Evolutionary conservation across 345 rosid species (phyloP), one percentile per base, ranked within the genome.

Genomic region (Linum lewisii): DNA sequence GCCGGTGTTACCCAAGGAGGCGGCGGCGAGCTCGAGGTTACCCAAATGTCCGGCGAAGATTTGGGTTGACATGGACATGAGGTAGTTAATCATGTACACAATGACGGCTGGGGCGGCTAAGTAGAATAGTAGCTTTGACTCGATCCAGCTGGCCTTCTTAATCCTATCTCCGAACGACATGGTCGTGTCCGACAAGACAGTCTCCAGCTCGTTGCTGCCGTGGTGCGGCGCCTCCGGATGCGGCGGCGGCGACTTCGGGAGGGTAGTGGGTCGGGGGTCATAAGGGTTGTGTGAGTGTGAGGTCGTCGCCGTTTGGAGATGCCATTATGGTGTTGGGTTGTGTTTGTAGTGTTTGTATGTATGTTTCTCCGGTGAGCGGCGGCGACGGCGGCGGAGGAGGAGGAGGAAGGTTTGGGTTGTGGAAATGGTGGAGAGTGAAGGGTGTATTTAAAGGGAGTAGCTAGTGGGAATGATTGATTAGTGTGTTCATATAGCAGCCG

Each of bases 1-100:
- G 47, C 47, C 47, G 47, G 47, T 42, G 47, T 42, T 42, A 16
- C 47, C 47, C 16, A 42, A 16, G 47, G 47, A 42, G 14, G 47
- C 47, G 47, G 47, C 47, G 47, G 47, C 47, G 47, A 42, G 47
- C 47, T 42, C 47, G 47, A 42, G 47, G 47, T 42, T 42, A 16
- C 47, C 47, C 16, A 42, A 16, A 16, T 42, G 47, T 14, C 47
- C 47, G 47, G 47, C 47, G 47, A 42, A 42, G 47, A 42, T 42
- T 16, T 42, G 47, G 47, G 47, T 42, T 1, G 47, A 42, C 47
- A 42, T 42, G 47, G 47, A 42, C 47, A 42, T 42, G 47, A 42
- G 47, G 47, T 42, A 42, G 47, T 42, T 42, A 16, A 42, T 42
- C 47, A 42, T 42, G 47, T 42, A 42, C 15, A 42, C 47, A 16